phyloP scores from a whole-genome alignment of 192 early-diverging fungal species.

The Coemansia aciculifera region DNA sequence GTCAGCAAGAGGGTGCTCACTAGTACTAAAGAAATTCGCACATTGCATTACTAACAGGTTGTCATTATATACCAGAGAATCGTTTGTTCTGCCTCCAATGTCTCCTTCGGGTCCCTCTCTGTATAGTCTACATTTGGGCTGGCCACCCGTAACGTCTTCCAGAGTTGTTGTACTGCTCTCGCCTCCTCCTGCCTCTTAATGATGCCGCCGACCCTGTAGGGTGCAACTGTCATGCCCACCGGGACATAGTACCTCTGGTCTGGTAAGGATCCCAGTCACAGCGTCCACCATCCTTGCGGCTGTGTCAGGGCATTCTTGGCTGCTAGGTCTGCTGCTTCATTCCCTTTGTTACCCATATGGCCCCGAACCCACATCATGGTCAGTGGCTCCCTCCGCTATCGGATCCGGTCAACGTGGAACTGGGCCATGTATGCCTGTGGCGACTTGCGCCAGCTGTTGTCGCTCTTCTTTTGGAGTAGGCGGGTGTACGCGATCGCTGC shows the following conservation, averaged over 20 bases:
- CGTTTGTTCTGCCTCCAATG: too few species aligned
- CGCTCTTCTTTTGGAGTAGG: too few species aligned
- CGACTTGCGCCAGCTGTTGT: too few species aligned
- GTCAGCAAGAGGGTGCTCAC: too few species aligned
- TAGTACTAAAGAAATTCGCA: too few species aligned
- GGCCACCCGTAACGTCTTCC: background rate
- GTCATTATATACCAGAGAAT: too few species aligned
- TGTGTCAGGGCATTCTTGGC: background rate
- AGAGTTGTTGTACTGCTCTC: too few species aligned
- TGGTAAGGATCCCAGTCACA: background rate
- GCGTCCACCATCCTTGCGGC: background rate
- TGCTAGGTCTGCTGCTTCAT: background rate
- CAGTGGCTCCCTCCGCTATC: background rate
- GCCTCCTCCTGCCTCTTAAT: background rate
- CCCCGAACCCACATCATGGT: background rate
- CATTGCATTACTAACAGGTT: too few species aligned
- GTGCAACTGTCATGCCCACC: background rate
- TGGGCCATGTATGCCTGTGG: too few species aligned
- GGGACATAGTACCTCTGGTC: background rate
- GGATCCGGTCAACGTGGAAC: too few species aligned
- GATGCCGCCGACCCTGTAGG: background rate
- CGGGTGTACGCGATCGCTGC: too few species aligned
- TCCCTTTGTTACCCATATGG: background rate
- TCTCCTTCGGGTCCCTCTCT: too few species aligned
- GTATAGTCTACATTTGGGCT: background rate